Percentiles rank a stretch among this genome's conserved stretches.
These are phyloP conservation scores for Aspergillus texensis DNA, from an alignment of 2,329 filamentous ascomycete genomes.

Conservation along the genomic window DNA sequence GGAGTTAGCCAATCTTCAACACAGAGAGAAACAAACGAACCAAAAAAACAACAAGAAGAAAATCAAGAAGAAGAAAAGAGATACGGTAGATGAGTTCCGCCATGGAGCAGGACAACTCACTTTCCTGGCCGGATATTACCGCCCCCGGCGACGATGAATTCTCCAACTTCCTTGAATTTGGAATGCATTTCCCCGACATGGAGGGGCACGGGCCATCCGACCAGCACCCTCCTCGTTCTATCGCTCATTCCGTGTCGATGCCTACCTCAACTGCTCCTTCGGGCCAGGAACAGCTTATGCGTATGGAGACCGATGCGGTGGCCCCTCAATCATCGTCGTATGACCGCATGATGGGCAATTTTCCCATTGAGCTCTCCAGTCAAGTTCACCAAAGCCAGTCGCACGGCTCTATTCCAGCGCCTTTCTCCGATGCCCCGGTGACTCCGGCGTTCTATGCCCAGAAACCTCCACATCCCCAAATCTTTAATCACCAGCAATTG, in stretches of 20 bases:
- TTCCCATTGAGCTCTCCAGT: slow-evolving; percentile 35
- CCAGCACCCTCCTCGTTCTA: slow-evolving; percentile 35
- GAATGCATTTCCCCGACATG: slow-evolving; percentile 48
- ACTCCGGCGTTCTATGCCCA: slow-evolving; percentile 38
- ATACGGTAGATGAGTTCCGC: not conserved
- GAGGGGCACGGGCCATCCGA: slow-evolving; percentile 42
- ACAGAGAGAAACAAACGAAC: too few relatives aligned
- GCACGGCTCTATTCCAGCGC: slow-evolving; percentile 28
- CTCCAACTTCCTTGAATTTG: slow-evolving; percentile 53
- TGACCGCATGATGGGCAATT: slow-evolving; percentile 36
- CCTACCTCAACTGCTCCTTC: slow-evolving; percentile 32
- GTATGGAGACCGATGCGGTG: slow-evolving; percentile 32
- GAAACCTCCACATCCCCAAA: slow-evolving; percentile 31
- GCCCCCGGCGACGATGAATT: slow-evolving; percentile 50
- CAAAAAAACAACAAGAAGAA: not conserved
- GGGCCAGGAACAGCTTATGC: slow-evolving; percentile 28
- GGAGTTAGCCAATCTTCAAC: not conserved
- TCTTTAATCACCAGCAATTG: slow-evolving; percentile 26
- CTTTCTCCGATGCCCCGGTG: slow-evolving; percentile 35
- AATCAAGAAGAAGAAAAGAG: not conserved
- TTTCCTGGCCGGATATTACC: slow-evolving; percentile 38
- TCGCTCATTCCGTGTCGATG: slow-evolving; percentile 37
- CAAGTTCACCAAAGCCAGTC: slow-evolving; percentile 24
- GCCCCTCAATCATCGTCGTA: slow-evolving; percentile 29
- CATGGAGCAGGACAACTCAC: slow-evolving; percentile 43